Conservation (phyloP, 1,139 yeast genomes). For the Williopsis jadinii region DNA sequence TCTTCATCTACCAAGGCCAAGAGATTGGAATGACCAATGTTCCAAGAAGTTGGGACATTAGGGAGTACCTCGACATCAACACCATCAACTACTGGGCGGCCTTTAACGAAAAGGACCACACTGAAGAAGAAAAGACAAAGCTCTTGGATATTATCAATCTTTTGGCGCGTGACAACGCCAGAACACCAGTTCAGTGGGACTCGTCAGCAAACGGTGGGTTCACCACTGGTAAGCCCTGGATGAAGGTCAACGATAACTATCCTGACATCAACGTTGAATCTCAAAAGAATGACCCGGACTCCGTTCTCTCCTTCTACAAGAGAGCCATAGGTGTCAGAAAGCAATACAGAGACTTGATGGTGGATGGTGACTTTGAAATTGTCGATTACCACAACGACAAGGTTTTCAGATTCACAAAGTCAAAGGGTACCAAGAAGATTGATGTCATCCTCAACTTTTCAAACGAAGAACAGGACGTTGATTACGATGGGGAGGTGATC, state of each 20-base stretch:
- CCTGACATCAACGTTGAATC: slow-evolving; percentile 40
- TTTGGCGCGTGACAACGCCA: slow-evolving; percentile 46
- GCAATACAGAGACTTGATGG: slow-evolving; percentile 34
- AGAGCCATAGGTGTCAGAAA: slow-evolving; percentile 39
- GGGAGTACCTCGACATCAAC: slow-evolving; percentile 45
- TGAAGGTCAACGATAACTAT: slow-evolving; percentile 44
- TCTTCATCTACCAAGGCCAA: slow-evolving; percentile 54
- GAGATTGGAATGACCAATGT: slow-evolving; percentile 52
- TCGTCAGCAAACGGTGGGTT: slow-evolving; percentile 40
- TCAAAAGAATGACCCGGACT: slow-evolving; percentile 40
- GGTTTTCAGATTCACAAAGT: slow-evolving; percentile 36
- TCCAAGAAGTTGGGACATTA: slow-evolving; percentile 38
- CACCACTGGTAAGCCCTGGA: slow-evolving; percentile 48
- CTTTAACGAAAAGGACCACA: slow-evolving; percentile 28
- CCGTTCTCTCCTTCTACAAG: slow-evolving; percentile 42
- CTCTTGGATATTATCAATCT: slow-evolving; percentile 32
- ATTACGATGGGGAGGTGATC: slow-evolving; percentile 22
- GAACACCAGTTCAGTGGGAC: slow-evolving; percentile 59
- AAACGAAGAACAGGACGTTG: slow-evolving; percentile 21
- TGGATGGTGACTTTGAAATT: slow-evolving; percentile 42
- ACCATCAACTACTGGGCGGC: slow-evolving; percentile 37
- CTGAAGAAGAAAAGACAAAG: slow-evolving; percentile 26
- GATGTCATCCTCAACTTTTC: slow-evolving; percentile 43
- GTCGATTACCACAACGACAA: slow-evolving; percentile 34
- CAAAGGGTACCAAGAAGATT: slow-evolving; percentile 24